These are phyloP conservation scores for Tephrocybe sp. DNA, from an alignment of 768 basidiomycete species.

Conservation along the genomic window DNA sequence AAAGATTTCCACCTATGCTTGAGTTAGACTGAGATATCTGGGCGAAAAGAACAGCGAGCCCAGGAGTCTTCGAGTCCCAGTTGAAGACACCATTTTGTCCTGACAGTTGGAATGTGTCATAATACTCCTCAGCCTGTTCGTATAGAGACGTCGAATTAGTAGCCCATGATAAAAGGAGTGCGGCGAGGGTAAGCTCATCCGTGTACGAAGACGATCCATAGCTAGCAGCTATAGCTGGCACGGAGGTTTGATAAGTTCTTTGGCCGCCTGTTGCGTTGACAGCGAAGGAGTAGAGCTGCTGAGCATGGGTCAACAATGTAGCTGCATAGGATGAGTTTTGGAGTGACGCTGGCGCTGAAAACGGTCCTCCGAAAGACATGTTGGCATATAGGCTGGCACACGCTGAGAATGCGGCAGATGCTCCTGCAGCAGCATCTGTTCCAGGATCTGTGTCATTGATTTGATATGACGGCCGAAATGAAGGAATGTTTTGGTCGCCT, in stretches of 20 bases:
- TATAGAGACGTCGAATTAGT: constrained; percentile 61
- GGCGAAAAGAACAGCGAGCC: constrained; percentile 70
- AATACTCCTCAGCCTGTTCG: constrained; percentile 63
- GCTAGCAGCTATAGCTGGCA: constrained; percentile 58
- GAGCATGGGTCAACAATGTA: constrained; percentile 71
- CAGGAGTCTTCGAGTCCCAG: constrained; percentile 87
- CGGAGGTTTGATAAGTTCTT: constrained; percentile 66
- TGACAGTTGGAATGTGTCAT: constrained; percentile 53
- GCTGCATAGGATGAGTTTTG: constrained; percentile 72
- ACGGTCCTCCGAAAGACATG: constrained; percentile 47
- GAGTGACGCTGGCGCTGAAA: constrained; percentile 63
- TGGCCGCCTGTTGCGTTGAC: constrained; percentile 62
- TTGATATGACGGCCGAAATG: constrained; percentile 71
- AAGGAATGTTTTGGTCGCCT: constrained; percentile 76
- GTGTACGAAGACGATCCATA: constrained; percentile 74
- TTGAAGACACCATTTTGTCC: constrained; percentile 68
- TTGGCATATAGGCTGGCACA: constrained; percentile 81
- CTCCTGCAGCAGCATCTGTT: constrained; percentile 84
- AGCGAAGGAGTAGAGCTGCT: constrained; percentile 75
- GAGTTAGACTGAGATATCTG: constrained; percentile 67
- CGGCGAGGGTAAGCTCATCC: constrained; percentile 77
- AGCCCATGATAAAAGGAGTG: constrained; percentile 74
- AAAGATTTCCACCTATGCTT: constrained; percentile 52
- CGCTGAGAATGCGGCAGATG: constrained; percentile 85
- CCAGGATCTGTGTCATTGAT: constrained; percentile 82